Percentiles rank a stretch among this genome's conserved stretches.
Evolutionary conservation across 805 yeast genomes (phyloP).

Genomic region (Candida fluviatilis): DNA sequence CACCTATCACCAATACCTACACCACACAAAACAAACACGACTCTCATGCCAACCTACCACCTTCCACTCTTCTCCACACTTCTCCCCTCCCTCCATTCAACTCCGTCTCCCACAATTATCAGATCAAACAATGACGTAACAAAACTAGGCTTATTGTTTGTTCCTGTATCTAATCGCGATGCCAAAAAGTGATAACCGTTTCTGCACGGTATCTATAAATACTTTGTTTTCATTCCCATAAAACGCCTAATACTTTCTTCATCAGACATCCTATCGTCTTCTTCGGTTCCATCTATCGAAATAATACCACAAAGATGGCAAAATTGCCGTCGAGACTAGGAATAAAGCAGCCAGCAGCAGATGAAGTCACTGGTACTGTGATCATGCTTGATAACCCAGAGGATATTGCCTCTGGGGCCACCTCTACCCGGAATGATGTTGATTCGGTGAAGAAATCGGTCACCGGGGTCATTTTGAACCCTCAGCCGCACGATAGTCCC

Average conservation of each 20-base stretch:
- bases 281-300: too few relatives aligned
- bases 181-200: too few relatives aligned
- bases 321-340: slow-evolving; percentile 19
- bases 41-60: background rate
- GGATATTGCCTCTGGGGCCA: slow-evolving; percentile 4
- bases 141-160: background rate
- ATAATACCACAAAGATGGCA: too few relatives aligned
- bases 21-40: too few relatives aligned
- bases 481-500: slow-evolving; percentile 61
- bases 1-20: too few relatives aligned
- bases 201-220: too few relatives aligned
- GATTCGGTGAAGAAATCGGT: slow-evolving; percentile 39
- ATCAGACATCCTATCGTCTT: too few relatives aligned
- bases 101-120: background rate
- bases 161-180: background rate
- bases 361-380: slow-evolving; percentile 48
- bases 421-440: background rate
- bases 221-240: too few relatives aligned
- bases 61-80: background rate
- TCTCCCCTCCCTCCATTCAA: background rate
- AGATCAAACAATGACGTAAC: background rate
- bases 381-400: slow-evolving; percentile 29
- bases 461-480: slow-evolving; percentile 49
- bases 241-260: background rate
- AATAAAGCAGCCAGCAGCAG: slow-evolving; percentile 36